Base-by-base conservation (phyloP, 345 rosid species). In the Eucalyptus tenuipes region DNA sequence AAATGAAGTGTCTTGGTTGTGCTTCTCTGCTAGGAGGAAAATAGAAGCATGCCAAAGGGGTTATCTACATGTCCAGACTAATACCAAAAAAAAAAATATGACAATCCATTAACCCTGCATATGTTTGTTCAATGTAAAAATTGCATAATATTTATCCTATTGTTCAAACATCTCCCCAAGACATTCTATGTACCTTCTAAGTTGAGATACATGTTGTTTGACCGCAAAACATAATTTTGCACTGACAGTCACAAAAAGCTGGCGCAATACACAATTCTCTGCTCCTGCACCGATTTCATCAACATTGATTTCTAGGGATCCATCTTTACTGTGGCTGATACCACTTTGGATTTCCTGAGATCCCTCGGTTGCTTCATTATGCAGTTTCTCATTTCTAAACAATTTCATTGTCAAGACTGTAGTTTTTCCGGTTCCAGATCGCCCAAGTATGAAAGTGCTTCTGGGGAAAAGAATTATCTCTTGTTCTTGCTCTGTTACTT, bases 361-460 rank as follows among this genome's bases (percentile, higher is more conserved):
- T 52, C 89, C 93, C 79, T 88, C 64, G 20, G 31, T 57, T 13
- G 92, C 92, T 75, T 88, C 84, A 14, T 89, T 87, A 87, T 66
- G 88, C 31, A 88, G 89, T 79, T 93, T 91, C 88, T 94, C 96
- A 22, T 89, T 92, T 86, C 88, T 64, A 85, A 90, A 91, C 88
- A 95, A 89, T 89, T 94, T 95, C 91, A 91, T 92, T 2, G 93
- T 93, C 42, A 93, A 48, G 48, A 94, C 91, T 0, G 95, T 95
- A 17, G 96, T 95, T 89, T 95, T 95, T 29, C 95, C 96, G 1
- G 94, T 94, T 12, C 95, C 96, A 5, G 96, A 95, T 61, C 95
- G 88, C 55, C 96, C 96, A 50, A 92, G 88, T 27, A 93, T 90
- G 64, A 95, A 93, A 20, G 93, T 91, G 87, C 93, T 94, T 91